These are phyloP conservation scores for Solanum sejunctum DNA, from an alignment of 257 asterid genomes.

Conservation along the genomic window DNA sequence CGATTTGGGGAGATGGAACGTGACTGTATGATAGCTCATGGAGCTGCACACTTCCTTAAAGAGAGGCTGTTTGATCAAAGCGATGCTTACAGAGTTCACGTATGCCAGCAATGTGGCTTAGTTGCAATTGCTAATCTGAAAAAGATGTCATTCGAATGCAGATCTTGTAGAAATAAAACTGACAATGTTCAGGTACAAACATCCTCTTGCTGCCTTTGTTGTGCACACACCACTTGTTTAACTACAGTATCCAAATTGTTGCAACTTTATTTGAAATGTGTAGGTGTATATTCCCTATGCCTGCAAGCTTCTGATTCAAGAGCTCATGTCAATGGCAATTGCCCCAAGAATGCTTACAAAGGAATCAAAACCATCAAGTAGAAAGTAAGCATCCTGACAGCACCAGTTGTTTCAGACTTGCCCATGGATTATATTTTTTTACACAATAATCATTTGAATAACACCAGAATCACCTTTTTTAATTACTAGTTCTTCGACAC, in stretches of 20 bases:
- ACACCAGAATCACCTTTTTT: no score
- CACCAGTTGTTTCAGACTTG: not conserved
- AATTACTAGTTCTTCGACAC: no score
- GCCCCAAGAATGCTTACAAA: slow-evolving; percentile 94
- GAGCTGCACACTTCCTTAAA: slow-evolving; percentile 17
- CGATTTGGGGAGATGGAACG: slow-evolving; percentile 25
- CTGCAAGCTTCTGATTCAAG: slow-evolving; percentile 86
- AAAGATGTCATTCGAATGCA: slow-evolving; percentile 86
- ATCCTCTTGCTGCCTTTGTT: not conserved
- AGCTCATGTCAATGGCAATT: slow-evolving; percentile 95
- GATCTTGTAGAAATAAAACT: slow-evolving; percentile 90
- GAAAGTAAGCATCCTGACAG: not conserved
- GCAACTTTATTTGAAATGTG: not conserved
- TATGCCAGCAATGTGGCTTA: slow-evolving; percentile 86
- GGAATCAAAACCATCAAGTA: slow-evolving; percentile 39
- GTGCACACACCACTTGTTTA: not conserved
- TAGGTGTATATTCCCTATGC: slow-evolving; percentile 95
- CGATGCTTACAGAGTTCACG: slow-evolving; percentile 72
- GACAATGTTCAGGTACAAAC: slow-evolving; percentile 74
- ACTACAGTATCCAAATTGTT: not conserved
- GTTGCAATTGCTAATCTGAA: slow-evolving; percentile 89
- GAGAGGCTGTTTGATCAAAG: slow-evolving; percentile 19
- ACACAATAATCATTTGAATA: no score
- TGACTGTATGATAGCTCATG: slow-evolving; percentile 20
- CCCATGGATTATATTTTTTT: no score